phyloP scores from a whole-genome alignment of 495 filamentous ascomycete species.

The Choiromyces venosus region DNA sequence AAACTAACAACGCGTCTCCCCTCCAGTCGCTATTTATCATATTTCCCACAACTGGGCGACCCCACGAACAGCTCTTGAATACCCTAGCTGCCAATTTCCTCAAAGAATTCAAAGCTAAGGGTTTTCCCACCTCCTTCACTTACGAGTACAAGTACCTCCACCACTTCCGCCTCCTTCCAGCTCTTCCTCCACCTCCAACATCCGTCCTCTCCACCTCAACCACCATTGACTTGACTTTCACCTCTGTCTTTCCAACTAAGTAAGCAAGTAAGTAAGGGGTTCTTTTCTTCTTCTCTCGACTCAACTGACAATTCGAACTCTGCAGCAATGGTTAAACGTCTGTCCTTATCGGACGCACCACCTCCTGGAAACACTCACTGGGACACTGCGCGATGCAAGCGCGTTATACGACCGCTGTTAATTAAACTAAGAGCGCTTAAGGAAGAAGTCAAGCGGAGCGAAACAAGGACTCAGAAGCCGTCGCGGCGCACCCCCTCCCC shows the following conservation, averaged over 20 bases:
- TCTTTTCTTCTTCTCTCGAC: not conserved
- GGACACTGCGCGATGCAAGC: constrained; percentile 45
- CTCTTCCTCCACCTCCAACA: constrained; percentile 43
- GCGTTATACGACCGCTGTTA: constrained; percentile 44
- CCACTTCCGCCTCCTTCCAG: constrained; percentile 44
- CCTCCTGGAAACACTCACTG: constrained; percentile 18
- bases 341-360: not conserved
- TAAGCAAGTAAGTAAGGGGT: not conserved
- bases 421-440: constrained; percentile 37
- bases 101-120: not conserved
- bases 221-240: constrained; percentile 46
- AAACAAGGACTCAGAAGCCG: not conserved
- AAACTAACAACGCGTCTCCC: not conserved
- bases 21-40: not conserved
- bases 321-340: not conserved
- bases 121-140: not conserved
- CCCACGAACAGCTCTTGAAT: not conserved
- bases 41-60: not conserved
- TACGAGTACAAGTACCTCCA: no score
- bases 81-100: not conserved
- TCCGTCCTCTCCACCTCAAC: constrained; percentile 22
- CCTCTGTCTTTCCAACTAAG: constrained; percentile 23
- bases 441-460: not conserved
- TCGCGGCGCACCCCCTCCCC: not conserved
- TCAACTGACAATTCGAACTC: not conserved